Evolutionary conservation across 768 basidiomycete species (phyloP).

Genomic region (Agrocybe praecox): DNA sequence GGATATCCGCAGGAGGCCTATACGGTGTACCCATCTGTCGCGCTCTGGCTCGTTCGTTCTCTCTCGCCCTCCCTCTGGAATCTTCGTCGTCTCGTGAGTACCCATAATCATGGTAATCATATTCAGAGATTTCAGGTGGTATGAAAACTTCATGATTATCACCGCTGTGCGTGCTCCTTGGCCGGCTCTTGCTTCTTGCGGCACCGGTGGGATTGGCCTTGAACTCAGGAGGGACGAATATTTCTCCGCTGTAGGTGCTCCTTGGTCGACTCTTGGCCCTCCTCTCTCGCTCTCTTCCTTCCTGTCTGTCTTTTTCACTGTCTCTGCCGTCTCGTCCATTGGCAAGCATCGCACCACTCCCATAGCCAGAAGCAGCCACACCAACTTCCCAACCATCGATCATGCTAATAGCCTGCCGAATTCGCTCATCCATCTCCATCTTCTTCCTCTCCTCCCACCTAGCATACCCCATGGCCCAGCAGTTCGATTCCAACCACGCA

Average conservation of each 20-base stretch:
- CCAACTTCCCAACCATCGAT: constrained; percentile 28
- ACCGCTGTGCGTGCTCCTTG: background rate
- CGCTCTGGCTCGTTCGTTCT: background rate
- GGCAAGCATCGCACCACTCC: background rate
- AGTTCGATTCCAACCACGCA: constrained; percentile 56
- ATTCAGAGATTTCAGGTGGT: background rate
- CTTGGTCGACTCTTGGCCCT: background rate
- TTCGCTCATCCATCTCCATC: constrained; percentile 47
- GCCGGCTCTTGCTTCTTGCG: background rate
- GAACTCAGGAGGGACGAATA: background rate
- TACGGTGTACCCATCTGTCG: background rate
- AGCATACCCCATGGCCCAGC: constrained; percentile 67
- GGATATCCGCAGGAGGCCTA: background rate
- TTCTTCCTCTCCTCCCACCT: constrained; percentile 46
- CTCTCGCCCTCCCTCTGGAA: background rate
- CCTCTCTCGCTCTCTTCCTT: background rate
- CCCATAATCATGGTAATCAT: background rate
- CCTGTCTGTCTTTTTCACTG: background rate
- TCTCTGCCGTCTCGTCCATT: background rate
- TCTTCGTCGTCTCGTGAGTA: background rate
- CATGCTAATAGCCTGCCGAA: constrained; percentile 54
- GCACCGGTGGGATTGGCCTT: background rate
- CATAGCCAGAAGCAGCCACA: background rate
- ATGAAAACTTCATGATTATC: background rate
- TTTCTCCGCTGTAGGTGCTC: background rate